Evolutionary conservation across 306 rosid species (phyloP).

Genomic region (Sindora glabra): DNA sequence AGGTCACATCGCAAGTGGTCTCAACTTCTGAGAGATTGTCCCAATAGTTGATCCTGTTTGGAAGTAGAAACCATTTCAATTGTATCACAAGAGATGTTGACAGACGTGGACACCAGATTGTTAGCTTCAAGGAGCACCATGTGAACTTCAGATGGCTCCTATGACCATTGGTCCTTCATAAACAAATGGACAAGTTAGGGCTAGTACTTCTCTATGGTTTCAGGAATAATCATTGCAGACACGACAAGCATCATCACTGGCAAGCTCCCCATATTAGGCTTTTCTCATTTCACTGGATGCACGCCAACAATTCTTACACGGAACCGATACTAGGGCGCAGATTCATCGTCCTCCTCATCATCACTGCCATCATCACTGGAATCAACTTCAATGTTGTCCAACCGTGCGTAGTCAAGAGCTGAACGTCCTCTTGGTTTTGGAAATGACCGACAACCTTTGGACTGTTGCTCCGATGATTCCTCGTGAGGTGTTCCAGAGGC

Average conservation of each 20-base stretch:
- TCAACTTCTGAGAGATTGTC: not conserved
- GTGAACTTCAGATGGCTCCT: conserved; percentile 5
- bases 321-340: conserved; percentile 64
- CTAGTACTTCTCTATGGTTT: not conserved
- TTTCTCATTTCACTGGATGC: conserved; percentile 61
- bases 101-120: not conserved
- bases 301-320: conserved; percentile 77
- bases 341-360: conserved; percentile 52
- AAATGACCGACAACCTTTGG: conserved; percentile 82
- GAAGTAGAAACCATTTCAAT: conserved; percentile 4
- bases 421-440: conserved; percentile 97
- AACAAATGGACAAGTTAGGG: not conserved
- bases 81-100: conserved; percentile 9
- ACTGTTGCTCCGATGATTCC: conserved; percentile 30
- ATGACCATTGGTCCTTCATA: not conserved
- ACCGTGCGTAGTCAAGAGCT: conserved; percentile 74
- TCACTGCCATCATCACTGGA: conserved; percentile 81
- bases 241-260: conserved; percentile 10
- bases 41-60: not conserved
- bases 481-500: conserved; percentile 23
- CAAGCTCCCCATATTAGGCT: no score
- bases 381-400: conserved; percentile 89
- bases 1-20: no score
- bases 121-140: conserved; percentile 6
- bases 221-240: conserved; percentile 6